Evolutionary conservation across 345 rosid genomes (phyloP), one percentile per base, ranked within the genome.

Genomic region (Citrus australasica): DNA sequence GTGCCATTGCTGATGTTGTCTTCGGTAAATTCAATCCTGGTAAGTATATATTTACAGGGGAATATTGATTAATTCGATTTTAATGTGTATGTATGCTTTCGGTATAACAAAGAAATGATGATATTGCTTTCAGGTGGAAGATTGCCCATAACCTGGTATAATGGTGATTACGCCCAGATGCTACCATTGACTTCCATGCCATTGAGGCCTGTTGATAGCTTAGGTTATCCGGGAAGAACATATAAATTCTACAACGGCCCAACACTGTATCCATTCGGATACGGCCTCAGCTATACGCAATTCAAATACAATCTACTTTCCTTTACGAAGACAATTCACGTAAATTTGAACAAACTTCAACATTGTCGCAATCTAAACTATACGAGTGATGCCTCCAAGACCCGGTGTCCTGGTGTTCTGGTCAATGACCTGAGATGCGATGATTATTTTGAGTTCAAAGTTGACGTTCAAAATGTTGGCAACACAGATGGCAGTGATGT

Each of bases 21-120:
- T 92, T 85, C 28, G 94, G 97, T 30, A 71, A 84, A n/a, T 79
- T 89, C 61, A 90, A 88, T 77, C 97, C 97, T 3, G 88, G 92
- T 91, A 82, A 73, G 64, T 9, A 24, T 61, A 4, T 42, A 19
- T 0, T n/a, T 53, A 1, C 7, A 4, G 19, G 9, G 8, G 11
- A 33, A 32, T 32, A 1, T 5, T 3, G 38, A 14, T 7, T 38
- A 19, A 30, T 22, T 13, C 17, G 1, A 46, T 13, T 42, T 46
- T 13, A 46, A 46, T 3, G 1, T 13, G 51, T 13, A 13, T 13
- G 0, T 13, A 46, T 13, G 14, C 17, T 46, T 46, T 46, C 4
- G 1, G n/a, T 3, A 5, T 73, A 7, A 13, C 25, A 2, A 56
- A 28, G 51, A 7, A 46, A 10, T 46, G 16, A 46, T 13, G 16